A percentile compares a stretch with the other conserved stretches of the same genome.
Conservation (phyloP, 139 green algal genomes). For the Chlamydomonas sphaeroides region DNA sequence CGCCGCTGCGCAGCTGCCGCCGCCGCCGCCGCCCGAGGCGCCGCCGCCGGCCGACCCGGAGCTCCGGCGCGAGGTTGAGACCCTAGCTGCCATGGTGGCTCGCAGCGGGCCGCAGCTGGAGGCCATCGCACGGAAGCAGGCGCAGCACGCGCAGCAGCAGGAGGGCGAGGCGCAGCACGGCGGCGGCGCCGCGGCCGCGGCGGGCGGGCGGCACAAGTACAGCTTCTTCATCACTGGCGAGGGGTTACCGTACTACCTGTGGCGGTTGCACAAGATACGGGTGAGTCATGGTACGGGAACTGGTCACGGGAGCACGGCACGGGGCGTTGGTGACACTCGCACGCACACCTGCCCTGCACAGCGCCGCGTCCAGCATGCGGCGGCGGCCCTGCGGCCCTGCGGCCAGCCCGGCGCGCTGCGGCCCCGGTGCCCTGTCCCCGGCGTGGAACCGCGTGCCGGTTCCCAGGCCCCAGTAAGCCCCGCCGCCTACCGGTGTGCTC, state of each 20-base stretch:
- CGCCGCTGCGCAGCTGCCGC: background rate
- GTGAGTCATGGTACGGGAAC: no score
- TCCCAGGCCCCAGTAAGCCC: no score
- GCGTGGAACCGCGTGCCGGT: no score
- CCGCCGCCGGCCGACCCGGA: conserved; percentile 61
- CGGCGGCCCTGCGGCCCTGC: no score
- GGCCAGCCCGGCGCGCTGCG: no score
- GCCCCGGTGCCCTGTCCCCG: no score
- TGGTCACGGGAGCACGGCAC: no score
- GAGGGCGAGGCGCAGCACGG: conserved; percentile 9
- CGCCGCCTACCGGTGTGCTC: no score
- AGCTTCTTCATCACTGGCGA: conserved; percentile 61
- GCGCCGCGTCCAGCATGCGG: no score
- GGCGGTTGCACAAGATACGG: conserved; percentile 62
- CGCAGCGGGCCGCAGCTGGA: conserved; percentile 88
- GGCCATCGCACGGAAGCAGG: conserved; percentile 74
- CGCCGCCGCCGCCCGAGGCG: conserved; percentile 40
- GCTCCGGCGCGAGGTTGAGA: conserved; percentile 76
- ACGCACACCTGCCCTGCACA: no score
- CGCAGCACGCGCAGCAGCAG: conserved; percentile 26
- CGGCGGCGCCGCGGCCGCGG: conserved; percentile 5
- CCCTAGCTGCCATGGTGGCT: conserved; percentile 78
- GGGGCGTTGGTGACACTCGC: no score
- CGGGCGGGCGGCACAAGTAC: conserved; percentile 25
- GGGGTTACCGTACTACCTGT: conserved; percentile 82